These are phyloP conservation scores for Solanum virginianum DNA, from an alignment of 257 asterid species.

Conservation along the genomic window DNA sequence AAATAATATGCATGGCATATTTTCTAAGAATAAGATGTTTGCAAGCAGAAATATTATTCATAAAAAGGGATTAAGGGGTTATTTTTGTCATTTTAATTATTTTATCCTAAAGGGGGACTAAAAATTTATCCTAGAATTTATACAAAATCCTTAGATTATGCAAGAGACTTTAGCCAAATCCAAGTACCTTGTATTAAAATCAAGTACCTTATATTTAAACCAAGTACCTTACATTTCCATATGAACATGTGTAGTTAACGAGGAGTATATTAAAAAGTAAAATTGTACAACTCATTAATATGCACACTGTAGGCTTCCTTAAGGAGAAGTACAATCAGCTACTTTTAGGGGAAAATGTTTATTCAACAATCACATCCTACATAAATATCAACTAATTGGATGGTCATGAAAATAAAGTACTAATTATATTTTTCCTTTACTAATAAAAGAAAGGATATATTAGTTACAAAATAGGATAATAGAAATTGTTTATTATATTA, in stretches of 20 bases:
- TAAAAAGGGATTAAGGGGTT: no score
- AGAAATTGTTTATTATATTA: neutral
- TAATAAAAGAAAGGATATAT: neutral
- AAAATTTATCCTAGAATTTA: no score
- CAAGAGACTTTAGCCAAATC: neutral
- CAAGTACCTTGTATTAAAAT: neutral
- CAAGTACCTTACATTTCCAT: neutral
- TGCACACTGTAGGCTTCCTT: neutral
- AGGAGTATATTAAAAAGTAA: neutral
- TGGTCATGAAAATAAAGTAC: neutral
- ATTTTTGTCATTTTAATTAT: no score
- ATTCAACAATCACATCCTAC: no score
- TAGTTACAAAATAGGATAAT: neutral
- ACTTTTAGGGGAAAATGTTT: neutral
- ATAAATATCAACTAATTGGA: neutral
- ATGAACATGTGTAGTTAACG: neutral
- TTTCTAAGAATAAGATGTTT: no score
- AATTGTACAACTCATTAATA: neutral
- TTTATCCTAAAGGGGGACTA: no score
- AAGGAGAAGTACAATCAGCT: neutral
- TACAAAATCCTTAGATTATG: neutral
- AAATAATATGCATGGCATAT: no score
- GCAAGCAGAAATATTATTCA: no score
- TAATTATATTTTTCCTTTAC: neutral
- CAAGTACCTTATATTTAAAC: no score